Percentiles rank a stretch among this genome's conserved stretches.
Conservation (phyloP, 768 basidiomycete species). For the Pleurotus sapidus region DNA sequence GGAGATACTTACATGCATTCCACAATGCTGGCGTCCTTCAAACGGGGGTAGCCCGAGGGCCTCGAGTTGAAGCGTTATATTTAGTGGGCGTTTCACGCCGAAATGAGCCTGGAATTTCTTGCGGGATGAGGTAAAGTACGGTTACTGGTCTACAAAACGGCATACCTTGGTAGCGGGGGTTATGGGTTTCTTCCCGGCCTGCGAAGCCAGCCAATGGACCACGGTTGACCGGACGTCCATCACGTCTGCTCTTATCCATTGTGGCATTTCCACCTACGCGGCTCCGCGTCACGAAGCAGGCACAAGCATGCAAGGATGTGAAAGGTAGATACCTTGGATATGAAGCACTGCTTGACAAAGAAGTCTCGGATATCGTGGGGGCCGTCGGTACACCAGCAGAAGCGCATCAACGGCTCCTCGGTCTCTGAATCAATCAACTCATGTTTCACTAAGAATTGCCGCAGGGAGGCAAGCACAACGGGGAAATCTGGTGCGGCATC, state of each 20-base stretch:
- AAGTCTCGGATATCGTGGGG: slow-evolving; percentile 85
- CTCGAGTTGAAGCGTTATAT: slow-evolving; percentile 73
- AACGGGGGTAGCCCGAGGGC: slow-evolving; percentile 74
- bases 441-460: slow-evolving; percentile 66
- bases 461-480: slow-evolving; percentile 60
- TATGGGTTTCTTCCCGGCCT: slow-evolving; percentile 15
- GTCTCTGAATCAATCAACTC: slow-evolving; percentile 62
- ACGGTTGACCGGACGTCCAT: slow-evolving; percentile 72
- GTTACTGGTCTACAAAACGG: slow-evolving; percentile 7
- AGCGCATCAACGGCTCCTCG: slow-evolving; percentile 55
- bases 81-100: slow-evolving; percentile 41
- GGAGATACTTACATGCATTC: slow-evolving; percentile 75
- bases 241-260: slow-evolving; percentile 71
- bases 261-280: slow-evolving; percentile 59
- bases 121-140: background rate
- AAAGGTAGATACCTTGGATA: slow-evolving; percentile 59
- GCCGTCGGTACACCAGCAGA: slow-evolving; percentile 84
- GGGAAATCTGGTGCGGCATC: slow-evolving; percentile 76
- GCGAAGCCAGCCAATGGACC: slow-evolving; percentile 37
- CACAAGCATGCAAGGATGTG: background rate
- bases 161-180: slow-evolving; percentile 13
- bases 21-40: slow-evolving; percentile 81
- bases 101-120: slow-evolving; percentile 19
- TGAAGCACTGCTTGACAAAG: slow-evolving; percentile 86
- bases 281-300: background rate